These are phyloP conservation scores for Annulohypoxylon maeteangense DNA, from an alignment of 495 filamentous ascomycete species.

Conservation along the genomic window DNA sequence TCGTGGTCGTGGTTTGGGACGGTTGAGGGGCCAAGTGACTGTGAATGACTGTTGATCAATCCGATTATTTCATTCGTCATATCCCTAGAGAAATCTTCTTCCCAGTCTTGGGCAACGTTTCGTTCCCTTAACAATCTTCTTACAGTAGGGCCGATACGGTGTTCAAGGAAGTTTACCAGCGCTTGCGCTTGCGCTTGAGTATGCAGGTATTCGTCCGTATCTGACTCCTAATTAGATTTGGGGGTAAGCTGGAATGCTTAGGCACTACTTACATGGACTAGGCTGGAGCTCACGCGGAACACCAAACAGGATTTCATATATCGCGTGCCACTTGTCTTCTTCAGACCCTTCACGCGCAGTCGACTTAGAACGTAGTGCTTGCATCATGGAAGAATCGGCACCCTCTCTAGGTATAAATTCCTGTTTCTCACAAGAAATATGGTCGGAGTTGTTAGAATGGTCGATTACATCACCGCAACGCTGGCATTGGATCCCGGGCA, in stretches of 20 bases:
- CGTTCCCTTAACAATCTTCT: neutral
- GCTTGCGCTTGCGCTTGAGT: neutral
- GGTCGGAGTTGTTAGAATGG: neutral
- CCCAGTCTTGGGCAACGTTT: neutral
- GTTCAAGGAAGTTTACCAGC: neutral
- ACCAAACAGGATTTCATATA: neutral
- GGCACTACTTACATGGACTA: neutral
- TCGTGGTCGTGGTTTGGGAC: neutral
- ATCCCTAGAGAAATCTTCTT: neutral
- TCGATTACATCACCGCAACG: constrained; percentile 2
- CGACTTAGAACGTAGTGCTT: neutral
- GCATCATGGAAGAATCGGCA: neutral
- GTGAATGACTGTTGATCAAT: neutral
- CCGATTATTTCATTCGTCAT: neutral
- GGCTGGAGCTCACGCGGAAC: neutral
- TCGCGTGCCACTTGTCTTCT: constrained; percentile 9
- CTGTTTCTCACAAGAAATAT: neutral
- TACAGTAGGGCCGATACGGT: neutral
- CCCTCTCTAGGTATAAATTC: neutral
- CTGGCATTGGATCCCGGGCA: neutral
- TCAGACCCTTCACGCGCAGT: neutral
- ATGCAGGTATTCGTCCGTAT: neutral
- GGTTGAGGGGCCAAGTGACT: neutral
- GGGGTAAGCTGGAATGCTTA: neutral
- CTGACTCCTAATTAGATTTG: neutral